These are phyloP conservation scores for Hericium coralloides DNA, from an alignment of 768 basidiomycete genomes.

Conservation along the genomic window DNA sequence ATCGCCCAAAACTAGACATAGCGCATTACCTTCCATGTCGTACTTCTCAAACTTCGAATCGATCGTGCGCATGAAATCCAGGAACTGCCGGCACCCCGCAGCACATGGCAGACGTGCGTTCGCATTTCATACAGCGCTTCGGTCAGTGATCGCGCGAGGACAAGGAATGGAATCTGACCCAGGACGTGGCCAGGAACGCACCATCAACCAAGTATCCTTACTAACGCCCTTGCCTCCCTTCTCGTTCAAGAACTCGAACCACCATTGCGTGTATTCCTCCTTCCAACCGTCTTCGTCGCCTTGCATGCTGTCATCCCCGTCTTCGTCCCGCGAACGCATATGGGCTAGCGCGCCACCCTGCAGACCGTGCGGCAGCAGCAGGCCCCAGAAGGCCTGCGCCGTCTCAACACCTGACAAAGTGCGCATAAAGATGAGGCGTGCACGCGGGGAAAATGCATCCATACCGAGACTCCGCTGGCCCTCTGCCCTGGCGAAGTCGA, in stretches of 20 bases:
- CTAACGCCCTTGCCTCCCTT: slow-evolving; percentile 70
- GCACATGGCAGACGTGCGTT: not conserved
- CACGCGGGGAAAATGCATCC: not conserved
- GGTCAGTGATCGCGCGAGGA: not conserved
- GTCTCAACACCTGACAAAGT: slow-evolving; percentile 40
- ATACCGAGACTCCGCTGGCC: slow-evolving; percentile 75
- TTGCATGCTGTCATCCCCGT: slow-evolving; percentile 31
- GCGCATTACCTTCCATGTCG: slow-evolving; percentile 56
- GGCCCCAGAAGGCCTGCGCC: slow-evolving; percentile 68
- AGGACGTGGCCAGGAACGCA: slow-evolving; percentile 23
- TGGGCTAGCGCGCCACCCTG: slow-evolving; percentile 54
- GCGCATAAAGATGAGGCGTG: not conserved
- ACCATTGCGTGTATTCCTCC: slow-evolving; percentile 53
- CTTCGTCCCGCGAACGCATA: slow-evolving; percentile 30
- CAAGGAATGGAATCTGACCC: not conserved
- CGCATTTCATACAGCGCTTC: not conserved
- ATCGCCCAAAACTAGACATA: not conserved
- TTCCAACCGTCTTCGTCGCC: slow-evolving; percentile 45
- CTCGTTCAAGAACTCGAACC: slow-evolving; percentile 68
- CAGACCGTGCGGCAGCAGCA: slow-evolving; percentile 70
- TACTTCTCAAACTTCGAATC: slow-evolving; percentile 66
- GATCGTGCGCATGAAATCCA: slow-evolving; percentile 69
- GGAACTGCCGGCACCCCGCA: slow-evolving; percentile 39
- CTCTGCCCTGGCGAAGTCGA: slow-evolving; percentile 65
- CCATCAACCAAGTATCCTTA: slow-evolving; percentile 88